phyloP scores from a whole-genome alignment of 208 protist genomes.

The Acanthamoeba quina region DNA sequence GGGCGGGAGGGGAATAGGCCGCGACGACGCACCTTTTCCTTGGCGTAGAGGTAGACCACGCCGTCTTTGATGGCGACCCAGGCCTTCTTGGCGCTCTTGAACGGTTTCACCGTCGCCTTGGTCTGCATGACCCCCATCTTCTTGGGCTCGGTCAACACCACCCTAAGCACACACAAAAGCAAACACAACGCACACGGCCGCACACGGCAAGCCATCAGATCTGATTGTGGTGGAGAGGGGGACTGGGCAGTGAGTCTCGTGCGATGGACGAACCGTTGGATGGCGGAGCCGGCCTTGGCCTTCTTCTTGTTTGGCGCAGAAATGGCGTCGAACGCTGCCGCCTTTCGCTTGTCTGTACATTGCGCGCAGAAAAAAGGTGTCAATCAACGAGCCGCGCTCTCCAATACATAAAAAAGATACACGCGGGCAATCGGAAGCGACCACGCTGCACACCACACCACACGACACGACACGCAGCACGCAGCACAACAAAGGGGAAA shows the following conservation, averaged over 20 bases:
- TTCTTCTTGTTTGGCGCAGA: background rate
- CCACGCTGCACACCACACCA: background rate
- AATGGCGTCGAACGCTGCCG: background rate
- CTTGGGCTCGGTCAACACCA: constrained; percentile 12
- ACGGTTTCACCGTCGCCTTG: constrained; percentile 47
- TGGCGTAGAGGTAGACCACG: constrained; percentile 39
- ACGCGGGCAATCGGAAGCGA: background rate
- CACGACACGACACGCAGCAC: background rate
- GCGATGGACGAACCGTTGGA: background rate
- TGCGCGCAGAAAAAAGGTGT: constrained; percentile 27
- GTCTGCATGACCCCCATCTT: constrained; percentile 6
- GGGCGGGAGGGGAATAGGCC: background rate
- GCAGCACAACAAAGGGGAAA: background rate
- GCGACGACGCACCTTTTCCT: background rate
- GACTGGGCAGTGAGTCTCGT: background rate
- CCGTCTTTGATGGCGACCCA: constrained; percentile 34
- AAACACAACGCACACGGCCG: too few relatives aligned
- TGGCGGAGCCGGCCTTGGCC: background rate
- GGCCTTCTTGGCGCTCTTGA: constrained; percentile 38
- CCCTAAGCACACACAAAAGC: background rate
- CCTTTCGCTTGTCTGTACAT: background rate
- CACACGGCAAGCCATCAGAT: background rate
- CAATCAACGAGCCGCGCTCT: background rate
- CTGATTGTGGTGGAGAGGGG: background rate
- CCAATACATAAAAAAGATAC: too few relatives aligned